Base-by-base conservation (phyloP, 176 grass and related monocot genomes). In the Triticum dicoccoides region DNA sequence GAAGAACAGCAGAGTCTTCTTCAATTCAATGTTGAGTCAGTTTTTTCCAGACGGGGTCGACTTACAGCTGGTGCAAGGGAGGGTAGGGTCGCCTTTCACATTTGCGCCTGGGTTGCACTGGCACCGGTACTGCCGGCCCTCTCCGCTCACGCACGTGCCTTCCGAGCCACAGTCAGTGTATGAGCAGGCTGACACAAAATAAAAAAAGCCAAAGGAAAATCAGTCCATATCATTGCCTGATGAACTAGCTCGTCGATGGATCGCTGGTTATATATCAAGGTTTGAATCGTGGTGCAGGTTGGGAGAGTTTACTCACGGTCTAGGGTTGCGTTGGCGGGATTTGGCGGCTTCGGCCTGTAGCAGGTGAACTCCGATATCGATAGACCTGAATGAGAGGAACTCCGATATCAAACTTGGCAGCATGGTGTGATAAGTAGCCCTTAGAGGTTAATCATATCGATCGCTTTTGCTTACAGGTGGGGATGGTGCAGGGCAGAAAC, bases 21-120 rank as follows among this genome's bases (percentile, higher is more conserved):
- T 44, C 42, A 11, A 44, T 11, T 44, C 11, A 11, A 5, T 29
- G 4, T 0, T 18, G 7, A 12, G 9, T 27, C 24, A 1, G 3
- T 33, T 34, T 30, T 7, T 74, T 74, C 11, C 21, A 47, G 39
- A 3, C 14, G n/a, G 13, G 8, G 27, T 8, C 0, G 38, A 39
- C 68, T 75, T 84, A 89, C 87, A 89, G 51, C 52, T 68, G 39
- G 77, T 3, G 79, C 88, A 90, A 23, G 88, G 88, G 15, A 77
- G 4, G 20, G 3, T 4, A 65, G 79, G 76, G 6, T 11, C 0
- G 79, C 70, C 39, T 52, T 82, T 14, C 29, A 86, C 14, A 63
- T 90, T 2, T 17, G 5, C 61, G 38, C 79, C 83, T 5, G 20
- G 5, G 0, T 63, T 4, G 78, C 88, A 90, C 15, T 82, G 63